phyloP scores from a whole-genome alignment of 164 flowering plant species.

The Vitis rupestris region DNA sequence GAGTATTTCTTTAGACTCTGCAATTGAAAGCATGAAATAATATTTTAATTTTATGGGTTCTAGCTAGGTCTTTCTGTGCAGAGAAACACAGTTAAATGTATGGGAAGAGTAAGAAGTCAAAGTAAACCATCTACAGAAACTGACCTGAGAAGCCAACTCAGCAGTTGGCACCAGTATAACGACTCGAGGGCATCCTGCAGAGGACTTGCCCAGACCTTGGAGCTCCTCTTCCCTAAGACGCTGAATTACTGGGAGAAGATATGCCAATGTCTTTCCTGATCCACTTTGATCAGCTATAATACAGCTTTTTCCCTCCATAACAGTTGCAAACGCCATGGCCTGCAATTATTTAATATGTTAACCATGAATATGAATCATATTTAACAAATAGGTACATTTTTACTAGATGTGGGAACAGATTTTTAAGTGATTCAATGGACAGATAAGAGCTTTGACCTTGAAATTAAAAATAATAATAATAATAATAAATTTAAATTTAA shows the following conservation, averaged over 20 bases:
- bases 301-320: constrained; percentile 70
- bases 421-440: too few species aligned
- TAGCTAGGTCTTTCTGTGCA: too few species aligned
- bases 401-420: too few species aligned
- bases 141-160: constrained; percentile 94
- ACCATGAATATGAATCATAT: background rate
- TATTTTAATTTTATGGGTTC: too few species aligned
- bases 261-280: constrained; percentile 95
- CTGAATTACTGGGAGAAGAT: constrained; percentile 81
- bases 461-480: too few species aligned
- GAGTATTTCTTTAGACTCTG: too few species aligned
- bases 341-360: constrained; percentile 29
- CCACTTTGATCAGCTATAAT: constrained; percentile 98
- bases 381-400: background rate
- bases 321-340: constrained; percentile 82
- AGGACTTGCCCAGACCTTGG: constrained; percentile 69
- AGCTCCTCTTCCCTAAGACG: constrained; percentile 86
- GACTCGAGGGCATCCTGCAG: constrained; percentile 65
- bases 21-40: too few species aligned
- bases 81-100: too few species aligned
- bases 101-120: too few species aligned
- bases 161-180: constrained; percentile 89
- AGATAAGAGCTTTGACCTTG: too few species aligned
- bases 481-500: too few species aligned
- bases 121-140: constrained; percentile 7